phyloP scores from a whole-genome alignment of 768 basidiomycete genomes.

The Albatrellus ellisii region DNA sequence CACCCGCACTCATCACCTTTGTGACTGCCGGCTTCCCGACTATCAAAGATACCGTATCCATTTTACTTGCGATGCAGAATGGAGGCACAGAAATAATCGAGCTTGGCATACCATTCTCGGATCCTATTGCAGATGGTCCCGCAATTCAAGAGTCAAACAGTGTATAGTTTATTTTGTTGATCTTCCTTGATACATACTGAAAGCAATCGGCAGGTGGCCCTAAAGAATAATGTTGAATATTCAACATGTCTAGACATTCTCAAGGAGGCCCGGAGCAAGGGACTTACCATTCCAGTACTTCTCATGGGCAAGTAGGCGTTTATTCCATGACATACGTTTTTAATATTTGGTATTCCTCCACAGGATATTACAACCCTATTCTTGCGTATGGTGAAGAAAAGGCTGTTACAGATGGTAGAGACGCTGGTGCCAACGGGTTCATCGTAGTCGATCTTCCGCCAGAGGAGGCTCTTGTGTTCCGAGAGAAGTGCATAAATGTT shows the following conservation, averaged over 20 bases:
- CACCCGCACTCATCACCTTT: constrained; percentile 69
- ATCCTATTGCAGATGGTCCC: constrained; percentile 93
- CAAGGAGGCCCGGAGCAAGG: constrained; percentile 65
- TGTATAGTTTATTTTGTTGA: constrained; percentile 25
- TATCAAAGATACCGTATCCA: constrained; percentile 65
- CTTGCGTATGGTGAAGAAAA: constrained; percentile 93
- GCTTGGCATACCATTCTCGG: constrained; percentile 90
- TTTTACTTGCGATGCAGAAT: constrained; percentile 83
- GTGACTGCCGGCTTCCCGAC: constrained; percentile 90
- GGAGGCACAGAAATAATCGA: constrained; percentile 95
- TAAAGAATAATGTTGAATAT: constrained; percentile 74
- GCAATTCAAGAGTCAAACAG: constrained; percentile 89
- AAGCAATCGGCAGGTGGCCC: constrained; percentile 47
- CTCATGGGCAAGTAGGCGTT: constrained; percentile 68
- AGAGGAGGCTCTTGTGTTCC: constrained; percentile 87
- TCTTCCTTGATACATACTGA: not conserved
- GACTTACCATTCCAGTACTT: constrained; percentile 77
- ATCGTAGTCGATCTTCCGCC: constrained; percentile 97
- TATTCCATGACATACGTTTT: not conserved
- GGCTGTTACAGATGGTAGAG: constrained; percentile 79
- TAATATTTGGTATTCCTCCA: not conserved
- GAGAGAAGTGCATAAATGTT: constrained; percentile 70
- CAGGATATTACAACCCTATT: constrained; percentile 96
- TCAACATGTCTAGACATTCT: constrained; percentile 59
- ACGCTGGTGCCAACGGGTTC: constrained; percentile 93